Percentiles rank a stretch among this genome's conserved stretches.
phyloP scores from a whole-genome alignment of 805 yeast genomes.

The Candida glaebosa region DNA sequence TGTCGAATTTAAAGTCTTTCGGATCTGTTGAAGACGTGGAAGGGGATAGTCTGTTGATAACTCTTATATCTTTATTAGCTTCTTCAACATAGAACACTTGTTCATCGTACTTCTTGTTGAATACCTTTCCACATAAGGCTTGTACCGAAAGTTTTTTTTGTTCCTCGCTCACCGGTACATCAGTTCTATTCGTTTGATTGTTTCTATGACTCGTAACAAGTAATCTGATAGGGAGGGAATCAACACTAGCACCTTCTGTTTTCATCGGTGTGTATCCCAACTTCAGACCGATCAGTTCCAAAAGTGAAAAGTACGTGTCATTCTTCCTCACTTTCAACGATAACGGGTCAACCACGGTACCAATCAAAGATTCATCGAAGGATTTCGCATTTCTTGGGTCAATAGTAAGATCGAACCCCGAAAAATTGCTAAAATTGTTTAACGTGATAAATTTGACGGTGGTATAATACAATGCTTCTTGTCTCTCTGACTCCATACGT shows the following conservation, averaged over 20 bases:
- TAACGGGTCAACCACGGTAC: conserved; percentile 39
- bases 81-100: conserved; percentile 70
- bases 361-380: conserved; percentile 44
- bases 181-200: conserved; percentile 69
- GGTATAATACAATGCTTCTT: conserved; percentile 50
- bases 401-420: conserved; percentile 76
- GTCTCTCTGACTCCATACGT: conserved; percentile 53
- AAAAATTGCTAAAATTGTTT: conserved; percentile 51
- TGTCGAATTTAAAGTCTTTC: conserved; percentile 21
- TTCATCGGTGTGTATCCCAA: conserved; percentile 34
- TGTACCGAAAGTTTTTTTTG: conserved; percentile 42
- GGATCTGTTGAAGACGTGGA: conserved; percentile 13
- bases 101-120: conserved; percentile 45
- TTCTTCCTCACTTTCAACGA: conserved; percentile 54
- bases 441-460: conserved; percentile 55
- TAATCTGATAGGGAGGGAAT: conserved; percentile 43
- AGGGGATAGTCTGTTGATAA: conserved; percentile 20
- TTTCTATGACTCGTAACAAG: conserved; percentile 67
- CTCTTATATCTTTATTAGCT: conserved; percentile 35
- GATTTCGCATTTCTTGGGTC: conserved; percentile 46
- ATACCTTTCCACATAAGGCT: conserved; percentile 46
- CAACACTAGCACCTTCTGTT: conserved; percentile 6
- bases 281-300: conserved; percentile 44
- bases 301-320: conserved; percentile 48
- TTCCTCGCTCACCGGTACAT: conserved; percentile 27